Percentiles rank a stretch among this genome's conserved stretches.
These are phyloP conservation scores for Sporothrix inflata DNA, from an alignment of 2,329 filamentous ascomycete species.

Conservation along the genomic window DNA sequence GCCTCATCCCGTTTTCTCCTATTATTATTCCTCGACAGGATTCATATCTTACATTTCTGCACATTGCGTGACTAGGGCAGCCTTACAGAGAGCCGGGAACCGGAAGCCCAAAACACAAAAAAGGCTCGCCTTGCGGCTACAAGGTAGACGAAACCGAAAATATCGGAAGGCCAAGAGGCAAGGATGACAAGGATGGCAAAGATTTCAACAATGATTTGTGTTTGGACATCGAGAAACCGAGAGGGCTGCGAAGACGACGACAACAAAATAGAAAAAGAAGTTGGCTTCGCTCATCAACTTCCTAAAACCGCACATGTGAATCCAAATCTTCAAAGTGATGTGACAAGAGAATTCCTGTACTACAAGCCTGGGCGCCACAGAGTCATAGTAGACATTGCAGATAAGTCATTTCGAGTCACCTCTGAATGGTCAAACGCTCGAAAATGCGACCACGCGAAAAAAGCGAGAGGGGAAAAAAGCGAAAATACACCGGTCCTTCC, in stretches of 20 bases:
- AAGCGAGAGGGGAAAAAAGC: not conserved
- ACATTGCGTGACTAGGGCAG: not conserved
- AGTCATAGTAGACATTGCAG: not conserved
- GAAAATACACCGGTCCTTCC: not conserved
- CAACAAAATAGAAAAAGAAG: not conserved
- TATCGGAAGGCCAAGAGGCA: not conserved
- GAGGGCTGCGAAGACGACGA: not conserved
- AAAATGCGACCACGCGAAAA: not conserved
- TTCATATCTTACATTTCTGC: too few relatives aligned
- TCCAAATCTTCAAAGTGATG: not conserved
- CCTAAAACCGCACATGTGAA: not conserved
- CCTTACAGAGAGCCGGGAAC: not conserved
- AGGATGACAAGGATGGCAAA: not conserved
- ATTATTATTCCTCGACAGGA: too few relatives aligned
- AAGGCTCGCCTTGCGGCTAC: not conserved
- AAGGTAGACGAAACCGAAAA: not conserved
- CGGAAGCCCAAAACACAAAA: not conserved
- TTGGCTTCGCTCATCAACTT: not conserved
- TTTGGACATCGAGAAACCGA: not conserved
- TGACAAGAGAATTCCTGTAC: not conserved
- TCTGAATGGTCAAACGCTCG: not conserved
- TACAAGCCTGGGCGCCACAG: not conserved
- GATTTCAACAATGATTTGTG: not conserved
- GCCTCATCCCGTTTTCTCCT: too few relatives aligned
- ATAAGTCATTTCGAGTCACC: not conserved